Evolutionary conservation across 2,329 filamentous ascomycete species (phyloP), one percentile per base, ranked within the genome.

Genomic region (Diaporthe sp.): DNA sequence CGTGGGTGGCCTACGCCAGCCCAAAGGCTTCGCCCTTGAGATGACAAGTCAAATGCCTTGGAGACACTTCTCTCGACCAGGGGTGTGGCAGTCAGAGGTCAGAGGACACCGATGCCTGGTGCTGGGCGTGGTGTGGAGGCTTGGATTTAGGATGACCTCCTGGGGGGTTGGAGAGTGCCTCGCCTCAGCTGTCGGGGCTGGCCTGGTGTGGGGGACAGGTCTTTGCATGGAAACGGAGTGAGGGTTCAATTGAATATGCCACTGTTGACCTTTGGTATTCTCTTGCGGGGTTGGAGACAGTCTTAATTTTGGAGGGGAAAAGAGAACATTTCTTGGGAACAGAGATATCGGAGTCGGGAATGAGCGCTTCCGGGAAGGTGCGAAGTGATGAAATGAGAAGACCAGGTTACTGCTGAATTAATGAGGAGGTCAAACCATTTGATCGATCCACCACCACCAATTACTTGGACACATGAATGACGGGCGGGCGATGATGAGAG

Each of bases 211-310:
- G n/a, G n/a, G 55, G 55, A 9, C 44, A 39, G 47, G 34, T 55
- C 49, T 55, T 70, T 70, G 65, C 65, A 70, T 70, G 65, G 65
- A 70, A 70, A 53, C 22, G 65, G 65, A 70, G 65, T 70, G 65
- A 70, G 65, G 49, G 22, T 39, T 70, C 10, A 51, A 25, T 70
- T 70, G 65, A 55, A 55, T 42, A 70, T 70, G 65, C 65, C 65
- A 55, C n/a, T 37, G 47, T 55, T 55, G 65, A 70, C 34, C 49
- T 70, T 70, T 55, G 65, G 49, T 55, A 55, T 65, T 42, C 34
- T 49, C 49, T 15, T 2, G 4, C 10, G 17, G 49, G 34, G 42
- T 17, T 13, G 49, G 49, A 55, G 37, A 53, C 10, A 28, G 49
- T 39, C 49, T 55, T 70, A 70, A 55, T 70, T 39, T 55, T 42